Percentiles rank a stretch among this genome's conserved stretches.
Evolutionary conservation across 106 monocot species (phyloP).

Genomic region (Phalaenopsis equestris): DNA sequence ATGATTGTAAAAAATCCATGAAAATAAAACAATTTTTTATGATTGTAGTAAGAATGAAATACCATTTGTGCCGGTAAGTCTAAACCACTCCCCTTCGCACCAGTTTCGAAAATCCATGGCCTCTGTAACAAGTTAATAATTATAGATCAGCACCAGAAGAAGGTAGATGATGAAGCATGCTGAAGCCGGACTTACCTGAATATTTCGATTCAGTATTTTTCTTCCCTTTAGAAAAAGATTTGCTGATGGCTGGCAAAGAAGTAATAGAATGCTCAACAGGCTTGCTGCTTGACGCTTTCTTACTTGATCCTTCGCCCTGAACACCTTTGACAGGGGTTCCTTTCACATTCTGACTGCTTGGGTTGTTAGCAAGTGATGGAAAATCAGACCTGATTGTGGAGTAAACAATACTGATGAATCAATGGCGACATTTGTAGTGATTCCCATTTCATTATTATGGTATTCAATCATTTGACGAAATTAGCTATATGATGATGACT

Average conservation of each 20-base stretch:
- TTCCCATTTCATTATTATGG: background rate
- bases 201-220: conserved; percentile 27
- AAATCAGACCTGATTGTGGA: conserved; percentile 40
- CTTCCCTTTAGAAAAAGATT: conserved; percentile 41
- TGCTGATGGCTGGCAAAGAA: conserved; percentile 13
- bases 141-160: background rate
- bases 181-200: conserved; percentile 35
- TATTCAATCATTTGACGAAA: background rate
- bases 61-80: conserved; percentile 86
- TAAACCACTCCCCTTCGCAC: conserved; percentile 67
- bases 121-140: conserved; percentile 36
- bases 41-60: background rate
- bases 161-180: background rate
- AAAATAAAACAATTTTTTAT: no score
- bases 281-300: conserved; percentile 23
- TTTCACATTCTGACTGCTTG: conserved; percentile 34
- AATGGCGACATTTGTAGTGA: background rate
- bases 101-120: conserved; percentile 93
- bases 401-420: background rate
- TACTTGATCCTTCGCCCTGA: conserved; percentile 14
- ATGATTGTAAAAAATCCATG: no score
- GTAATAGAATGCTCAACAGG: conserved; percentile 17
- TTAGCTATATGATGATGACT: background rate
- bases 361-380: conserved; percentile 41
- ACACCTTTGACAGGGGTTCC: conserved; percentile 21